Evolutionary conservation across 345 rosid genomes (phyloP).

Genomic region (rapeseed (Brassica napus)): DNA sequence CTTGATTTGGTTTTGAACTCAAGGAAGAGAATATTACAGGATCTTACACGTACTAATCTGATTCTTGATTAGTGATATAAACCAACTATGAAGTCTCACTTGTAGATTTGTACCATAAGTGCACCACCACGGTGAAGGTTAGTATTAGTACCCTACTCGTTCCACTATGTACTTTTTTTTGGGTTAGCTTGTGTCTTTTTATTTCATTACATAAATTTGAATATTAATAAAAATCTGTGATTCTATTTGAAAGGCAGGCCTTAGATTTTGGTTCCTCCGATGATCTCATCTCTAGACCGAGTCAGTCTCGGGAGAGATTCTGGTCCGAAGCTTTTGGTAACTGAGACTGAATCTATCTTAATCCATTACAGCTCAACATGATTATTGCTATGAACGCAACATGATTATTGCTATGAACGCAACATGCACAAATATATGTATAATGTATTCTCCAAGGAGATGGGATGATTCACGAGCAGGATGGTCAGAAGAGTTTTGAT

Average conservation of each 20-base stretch:
- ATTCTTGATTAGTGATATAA: not conserved
- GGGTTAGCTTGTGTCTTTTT: not conserved
- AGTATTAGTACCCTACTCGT: not conserved
- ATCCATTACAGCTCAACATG: constrained; percentile 15
- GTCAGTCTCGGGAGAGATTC: constrained; percentile 8
- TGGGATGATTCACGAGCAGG: no score
- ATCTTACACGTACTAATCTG: not conserved
- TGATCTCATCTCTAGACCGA: constrained; percentile 25
- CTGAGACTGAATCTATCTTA: constrained; percentile 23
- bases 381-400: constrained; percentile 28
- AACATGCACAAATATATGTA: constrained; percentile 15
- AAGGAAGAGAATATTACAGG: not conserved
- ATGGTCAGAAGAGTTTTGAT: no score
- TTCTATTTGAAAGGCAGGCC: constrained; percentile 11
- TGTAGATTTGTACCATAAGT: not conserved
- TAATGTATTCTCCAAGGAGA: not conserved
- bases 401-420: constrained; percentile 29
- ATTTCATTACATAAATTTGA: not conserved
- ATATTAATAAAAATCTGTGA: not conserved
- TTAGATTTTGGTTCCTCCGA: constrained; percentile 30
- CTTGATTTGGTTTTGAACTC: no score
- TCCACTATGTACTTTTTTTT: not conserved
- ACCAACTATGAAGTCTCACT: not conserved
- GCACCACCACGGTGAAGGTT: not conserved
- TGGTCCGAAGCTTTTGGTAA: constrained; percentile 20